Evolutionary conservation across 2,329 filamentous ascomycete species (phyloP).

Genomic region (Orbilia javanica): DNA sequence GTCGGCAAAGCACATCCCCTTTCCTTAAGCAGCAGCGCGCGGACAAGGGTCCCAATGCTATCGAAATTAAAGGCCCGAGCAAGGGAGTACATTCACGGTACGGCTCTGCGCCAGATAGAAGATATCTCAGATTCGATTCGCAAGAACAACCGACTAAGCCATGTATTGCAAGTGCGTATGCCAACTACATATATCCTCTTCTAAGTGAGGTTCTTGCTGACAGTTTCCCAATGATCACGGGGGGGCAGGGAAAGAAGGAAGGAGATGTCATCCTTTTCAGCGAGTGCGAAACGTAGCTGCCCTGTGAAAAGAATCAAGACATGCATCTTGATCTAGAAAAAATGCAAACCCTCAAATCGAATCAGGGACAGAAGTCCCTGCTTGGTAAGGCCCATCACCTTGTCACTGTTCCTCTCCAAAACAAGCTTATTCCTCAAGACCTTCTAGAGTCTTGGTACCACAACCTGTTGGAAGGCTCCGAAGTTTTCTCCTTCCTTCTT

Average conservation of each 20-base stretch:
- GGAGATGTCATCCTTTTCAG: background rate
- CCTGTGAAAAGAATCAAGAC: slow-evolving; percentile 18
- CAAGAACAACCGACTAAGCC: background rate
- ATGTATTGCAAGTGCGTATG: too few relatives aligned
- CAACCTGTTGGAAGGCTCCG: background rate
- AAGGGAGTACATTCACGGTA: slow-evolving; percentile 27
- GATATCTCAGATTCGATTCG: background rate
- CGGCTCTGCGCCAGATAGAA: slow-evolving; percentile 6
- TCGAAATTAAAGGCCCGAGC: slow-evolving; percentile 59
- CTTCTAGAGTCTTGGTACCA: slow-evolving; percentile 33
- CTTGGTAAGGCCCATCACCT: slow-evolving; percentile 47
- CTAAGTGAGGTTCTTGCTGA: background rate
- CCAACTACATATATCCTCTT: background rate
- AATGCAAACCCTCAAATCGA: slow-evolving; percentile 31
- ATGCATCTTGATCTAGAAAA: slow-evolving; percentile 2
- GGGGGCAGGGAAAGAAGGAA: background rate
- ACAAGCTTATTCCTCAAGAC: slow-evolving; percentile 50
- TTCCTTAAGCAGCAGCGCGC: slow-evolving; percentile 10
- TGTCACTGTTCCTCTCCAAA: slow-evolving; percentile 26
- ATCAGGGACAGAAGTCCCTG: slow-evolving; percentile 27
- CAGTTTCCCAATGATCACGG: background rate
- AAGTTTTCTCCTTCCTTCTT: too few relatives aligned
- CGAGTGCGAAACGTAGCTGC: slow-evolving; percentile 12
- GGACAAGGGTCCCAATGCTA: slow-evolving; percentile 30
- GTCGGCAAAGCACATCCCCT: slow-evolving; percentile 45